These are phyloP conservation scores for Phytomonas francai DNA, from an alignment of 208 protist species.

Conservation along the genomic window DNA sequence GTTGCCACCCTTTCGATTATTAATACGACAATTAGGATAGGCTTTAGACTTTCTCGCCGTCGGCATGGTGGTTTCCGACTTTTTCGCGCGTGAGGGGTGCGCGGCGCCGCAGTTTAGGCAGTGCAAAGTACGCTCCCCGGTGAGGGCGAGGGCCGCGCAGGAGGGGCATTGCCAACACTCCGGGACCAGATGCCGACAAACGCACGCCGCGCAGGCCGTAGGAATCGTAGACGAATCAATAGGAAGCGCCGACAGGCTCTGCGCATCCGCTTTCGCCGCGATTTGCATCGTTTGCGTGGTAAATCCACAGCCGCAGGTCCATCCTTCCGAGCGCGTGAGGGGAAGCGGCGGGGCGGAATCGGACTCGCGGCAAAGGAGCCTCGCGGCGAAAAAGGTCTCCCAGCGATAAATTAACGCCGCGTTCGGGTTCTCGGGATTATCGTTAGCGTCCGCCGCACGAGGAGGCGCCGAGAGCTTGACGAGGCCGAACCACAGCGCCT, in stretches of 20 bases:
- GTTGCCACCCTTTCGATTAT: too few relatives aligned
- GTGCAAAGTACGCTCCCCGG: constrained; percentile 23
- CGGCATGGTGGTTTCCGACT: too few relatives aligned
- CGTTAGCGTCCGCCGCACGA: too few relatives aligned
- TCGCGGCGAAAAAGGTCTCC: constrained; percentile 2
- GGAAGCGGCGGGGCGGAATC: neutral
- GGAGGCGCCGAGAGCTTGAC: too few relatives aligned
- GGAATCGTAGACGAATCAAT: neutral
- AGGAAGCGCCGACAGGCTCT: neutral
- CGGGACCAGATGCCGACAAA: constrained; percentile 24
- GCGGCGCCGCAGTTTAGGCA: constrained; percentile 48
- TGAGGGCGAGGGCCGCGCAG: constrained; percentile 27
- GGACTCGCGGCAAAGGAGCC: neutral
- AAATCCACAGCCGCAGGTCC: constrained; percentile 54
- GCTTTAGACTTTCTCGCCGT: too few relatives aligned
- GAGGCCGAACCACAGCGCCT: constrained; percentile 21
- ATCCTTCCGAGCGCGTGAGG: constrained; percentile 5
- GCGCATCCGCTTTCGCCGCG: neutral
- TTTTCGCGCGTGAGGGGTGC: constrained; percentile 45
- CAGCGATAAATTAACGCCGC: neutral
- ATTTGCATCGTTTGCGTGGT: too few relatives aligned
- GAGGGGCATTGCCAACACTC: constrained; percentile 42
- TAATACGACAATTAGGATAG: too few relatives aligned
- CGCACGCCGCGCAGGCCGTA: constrained; percentile 33
- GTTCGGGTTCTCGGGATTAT: neutral